These are phyloP conservation scores for Lecanoromycetidae sp. DNA, from an alignment of 2,329 filamentous ascomycete genomes.

Conservation along the genomic window DNA sequence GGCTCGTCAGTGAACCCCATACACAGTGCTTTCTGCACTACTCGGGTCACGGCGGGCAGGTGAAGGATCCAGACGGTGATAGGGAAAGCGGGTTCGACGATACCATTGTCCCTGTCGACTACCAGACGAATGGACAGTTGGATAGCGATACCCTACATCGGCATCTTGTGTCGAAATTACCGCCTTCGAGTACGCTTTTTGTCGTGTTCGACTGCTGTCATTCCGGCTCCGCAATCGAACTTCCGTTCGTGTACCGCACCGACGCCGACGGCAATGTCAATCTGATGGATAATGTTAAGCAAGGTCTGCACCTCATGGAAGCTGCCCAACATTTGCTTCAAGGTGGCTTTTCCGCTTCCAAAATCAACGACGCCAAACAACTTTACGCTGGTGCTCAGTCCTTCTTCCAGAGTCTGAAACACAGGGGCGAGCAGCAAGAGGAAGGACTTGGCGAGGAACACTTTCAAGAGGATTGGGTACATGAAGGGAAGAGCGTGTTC, in stretches of 20 bases:
- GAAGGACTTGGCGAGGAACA: slow-evolving; percentile 35
- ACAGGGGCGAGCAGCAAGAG: slow-evolving; percentile 34
- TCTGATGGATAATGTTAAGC: slow-evolving; percentile 43
- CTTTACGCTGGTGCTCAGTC: slow-evolving; percentile 41
- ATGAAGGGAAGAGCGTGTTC: slow-evolving; percentile 37
- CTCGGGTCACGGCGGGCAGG: slow-evolving; percentile 47
- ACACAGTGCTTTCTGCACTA: slow-evolving; percentile 46
- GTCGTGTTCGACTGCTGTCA: slow-evolving; percentile 52
- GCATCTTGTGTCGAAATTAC: slow-evolving; percentile 40
- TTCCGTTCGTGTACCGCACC: slow-evolving; percentile 46
- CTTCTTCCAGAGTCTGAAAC: slow-evolving; percentile 42
- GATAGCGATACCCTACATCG: slow-evolving; percentile 38
- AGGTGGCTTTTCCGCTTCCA: slow-evolving; percentile 36
- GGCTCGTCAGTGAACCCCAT: slow-evolving; percentile 43
- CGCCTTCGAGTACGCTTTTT: slow-evolving; percentile 40
- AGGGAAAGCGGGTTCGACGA: slow-evolving; percentile 32
- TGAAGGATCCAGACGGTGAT: slow-evolving; percentile 34
- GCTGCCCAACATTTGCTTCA: slow-evolving; percentile 40
- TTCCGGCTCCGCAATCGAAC: slow-evolving; percentile 46
- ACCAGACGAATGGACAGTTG: slow-evolving; percentile 41
- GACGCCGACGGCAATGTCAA: slow-evolving; percentile 46
- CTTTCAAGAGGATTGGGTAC: slow-evolving; percentile 34
- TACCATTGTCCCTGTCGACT: slow-evolving; percentile 44
- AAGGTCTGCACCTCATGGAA: slow-evolving; percentile 38
- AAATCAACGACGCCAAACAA: slow-evolving; percentile 39